Evolutionary conservation across 179 eudicot genomes (phyloP).

Genomic region (Beta lomatogona): DNA sequence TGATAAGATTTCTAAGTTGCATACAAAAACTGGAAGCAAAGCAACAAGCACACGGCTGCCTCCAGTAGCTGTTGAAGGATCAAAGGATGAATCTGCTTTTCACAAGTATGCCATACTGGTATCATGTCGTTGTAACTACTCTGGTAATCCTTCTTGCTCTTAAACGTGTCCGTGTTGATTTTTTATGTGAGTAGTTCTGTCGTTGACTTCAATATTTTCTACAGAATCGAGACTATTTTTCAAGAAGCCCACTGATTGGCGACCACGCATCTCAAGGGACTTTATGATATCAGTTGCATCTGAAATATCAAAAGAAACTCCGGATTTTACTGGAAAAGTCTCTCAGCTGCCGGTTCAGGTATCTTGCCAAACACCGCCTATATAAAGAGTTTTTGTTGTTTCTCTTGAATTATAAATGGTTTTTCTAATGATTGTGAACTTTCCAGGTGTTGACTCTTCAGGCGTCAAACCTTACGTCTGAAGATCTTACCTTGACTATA

Average conservation of each 20-base stretch:
- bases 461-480: conserved; percentile 92
- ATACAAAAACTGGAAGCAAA: conserved; percentile 42
- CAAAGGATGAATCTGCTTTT: conserved; percentile 41
- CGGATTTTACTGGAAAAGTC: conserved; percentile 56
- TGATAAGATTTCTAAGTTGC: conserved; percentile 41
- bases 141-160: conserved; percentile 47
- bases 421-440: conserved; percentile 1
- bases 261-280: conserved; percentile 81
- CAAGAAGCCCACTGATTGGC: conserved; percentile 89
- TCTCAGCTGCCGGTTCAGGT: conserved; percentile 92
- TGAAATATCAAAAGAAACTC: conserved; percentile 69
- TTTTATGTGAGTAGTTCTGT: background rate
- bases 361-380: conserved; percentile 13
- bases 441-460: conserved; percentile 93
- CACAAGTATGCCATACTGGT: conserved; percentile 83
- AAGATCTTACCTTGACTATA: conserved; percentile 81
- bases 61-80: conserved; percentile 41
- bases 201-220: conserved; percentile 15
- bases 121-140: conserved; percentile 89
- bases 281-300: conserved; percentile 96
- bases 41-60: conserved; percentile 45
- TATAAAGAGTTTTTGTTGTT: background rate
- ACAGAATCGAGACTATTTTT: conserved; percentile 88
- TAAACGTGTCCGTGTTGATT: background rate
- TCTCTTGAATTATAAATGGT: background rate